These are phyloP conservation scores for Retiboletus flavoniger DNA, from an alignment of 1,284 basidiomycete species.

Conservation along the genomic window DNA sequence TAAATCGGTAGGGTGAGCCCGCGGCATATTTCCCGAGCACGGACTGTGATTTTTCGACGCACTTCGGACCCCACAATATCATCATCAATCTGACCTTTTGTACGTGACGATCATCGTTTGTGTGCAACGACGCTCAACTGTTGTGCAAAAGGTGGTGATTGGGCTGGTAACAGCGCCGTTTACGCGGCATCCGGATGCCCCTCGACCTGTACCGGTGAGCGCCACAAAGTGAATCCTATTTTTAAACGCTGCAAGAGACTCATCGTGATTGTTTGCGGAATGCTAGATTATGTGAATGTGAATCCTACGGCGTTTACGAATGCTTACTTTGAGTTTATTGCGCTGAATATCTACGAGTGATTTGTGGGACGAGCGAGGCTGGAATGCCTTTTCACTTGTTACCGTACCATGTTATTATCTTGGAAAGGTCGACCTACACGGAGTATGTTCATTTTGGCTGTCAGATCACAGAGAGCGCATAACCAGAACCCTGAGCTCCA, in stretches of 20 bases:
- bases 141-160: constrained; percentile 36
- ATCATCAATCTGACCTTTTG: constrained; percentile 19
- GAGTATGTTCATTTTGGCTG: too few species aligned
- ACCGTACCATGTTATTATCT: neutral
- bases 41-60: constrained; percentile 20
- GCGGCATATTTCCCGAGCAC: constrained; percentile 22
- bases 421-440: too few species aligned
- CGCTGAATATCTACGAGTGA: constrained; percentile 20
- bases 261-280: neutral
- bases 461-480: too few species aligned
- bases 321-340: constrained; percentile 25
- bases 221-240: neutral
- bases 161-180: constrained; percentile 34
- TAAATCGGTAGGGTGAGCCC: constrained; percentile 12
- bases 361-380: neutral
- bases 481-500: too few species aligned
- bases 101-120: neutral
- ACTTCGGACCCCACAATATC: constrained; percentile 19
- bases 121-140: neutral
- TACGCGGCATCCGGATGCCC: constrained; percentile 36
- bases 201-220: constrained; percentile 34
- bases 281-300: constrained; percentile 5
- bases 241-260: neutral
- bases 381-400: neutral
- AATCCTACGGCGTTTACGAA: constrained; percentile 14